phyloP scores from a whole-genome alignment of 495 filamentous ascomycete genomes.

The Penicillium macrosclerotiorum region DNA sequence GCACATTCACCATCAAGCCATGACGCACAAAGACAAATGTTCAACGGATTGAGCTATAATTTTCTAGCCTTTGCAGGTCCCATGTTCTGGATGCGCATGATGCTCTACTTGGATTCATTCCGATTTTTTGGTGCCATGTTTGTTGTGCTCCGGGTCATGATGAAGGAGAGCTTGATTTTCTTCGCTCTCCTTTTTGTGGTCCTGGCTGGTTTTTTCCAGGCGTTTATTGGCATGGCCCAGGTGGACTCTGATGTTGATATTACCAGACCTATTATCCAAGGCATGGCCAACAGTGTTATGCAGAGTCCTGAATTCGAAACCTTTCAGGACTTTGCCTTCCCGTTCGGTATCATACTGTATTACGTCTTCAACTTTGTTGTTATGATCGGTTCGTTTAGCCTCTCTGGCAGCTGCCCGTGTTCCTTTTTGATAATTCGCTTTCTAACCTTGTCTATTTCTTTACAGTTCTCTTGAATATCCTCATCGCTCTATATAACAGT shows the following conservation, averaged over 20 bases:
- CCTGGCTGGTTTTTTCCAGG: constrained; percentile 87
- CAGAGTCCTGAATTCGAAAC: constrained; percentile 85
- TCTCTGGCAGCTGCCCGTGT: too few relatives aligned
- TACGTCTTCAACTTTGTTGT: constrained; percentile 97
- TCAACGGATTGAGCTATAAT: constrained; percentile 85
- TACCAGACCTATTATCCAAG: constrained; percentile 73
- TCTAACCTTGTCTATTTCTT: constrained; percentile 17
- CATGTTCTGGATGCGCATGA: constrained; percentile 94
- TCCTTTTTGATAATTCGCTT: background rate
- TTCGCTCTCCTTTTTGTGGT: constrained; percentile 90
- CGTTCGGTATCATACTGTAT: constrained; percentile 87
- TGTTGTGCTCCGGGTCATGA: constrained; percentile 96
- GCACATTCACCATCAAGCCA: constrained; percentile 52
- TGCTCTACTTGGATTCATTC: constrained; percentile 90
- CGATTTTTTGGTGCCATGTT: constrained; percentile 98
- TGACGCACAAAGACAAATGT: constrained; percentile 54
- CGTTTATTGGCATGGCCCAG: constrained; percentile 90
- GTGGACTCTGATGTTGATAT: constrained; percentile 63
- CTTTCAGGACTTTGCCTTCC: constrained; percentile 74
- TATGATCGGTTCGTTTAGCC: constrained; percentile 60
- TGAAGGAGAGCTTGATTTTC: constrained; percentile 97
- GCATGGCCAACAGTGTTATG: constrained; percentile 90
- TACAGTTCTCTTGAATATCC: constrained; percentile 81
- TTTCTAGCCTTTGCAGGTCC: constrained; percentile 88
- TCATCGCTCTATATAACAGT: constrained; percentile 95